phyloP scores from a whole-genome alignment of 371 early-diverging fungal genomes.

The Circinella umbellata region DNA sequence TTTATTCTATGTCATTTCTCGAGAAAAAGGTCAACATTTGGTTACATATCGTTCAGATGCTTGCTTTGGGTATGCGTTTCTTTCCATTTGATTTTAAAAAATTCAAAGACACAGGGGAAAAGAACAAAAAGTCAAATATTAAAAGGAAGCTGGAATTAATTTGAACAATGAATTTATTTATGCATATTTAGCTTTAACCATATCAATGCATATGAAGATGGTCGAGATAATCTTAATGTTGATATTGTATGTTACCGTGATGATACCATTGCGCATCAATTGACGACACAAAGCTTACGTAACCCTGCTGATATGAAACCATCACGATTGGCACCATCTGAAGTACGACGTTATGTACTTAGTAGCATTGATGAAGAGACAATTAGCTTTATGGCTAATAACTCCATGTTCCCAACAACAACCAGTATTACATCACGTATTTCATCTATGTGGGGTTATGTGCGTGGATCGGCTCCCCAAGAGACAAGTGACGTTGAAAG shows the following conservation, averaged over 20 bases:
- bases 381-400: conserved; percentile 24
- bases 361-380: conserved; percentile 23
- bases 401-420: conserved; percentile 32
- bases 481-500: conserved; percentile 14
- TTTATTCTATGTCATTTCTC: conserved; percentile 72
- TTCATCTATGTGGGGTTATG: conserved; percentile 34
- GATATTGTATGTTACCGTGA: conserved; percentile 71
- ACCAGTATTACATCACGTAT: conserved; percentile 32
- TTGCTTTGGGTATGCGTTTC: conserved; percentile 55
- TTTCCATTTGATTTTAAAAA: not conserved
- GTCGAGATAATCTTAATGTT: conserved; percentile 62
- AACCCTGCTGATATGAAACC: conserved; percentile 44
- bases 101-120: not conserved
- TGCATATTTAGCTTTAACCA: conserved; percentile 61
- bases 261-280: conserved; percentile 61
- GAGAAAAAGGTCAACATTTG: conserved; percentile 67
- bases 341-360: conserved; percentile 67
- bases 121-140: not conserved
- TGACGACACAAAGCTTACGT: conserved; percentile 62
- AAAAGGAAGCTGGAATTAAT: too few relatives aligned
- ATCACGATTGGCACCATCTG: conserved; percentile 49
- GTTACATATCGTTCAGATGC: conserved; percentile 68
- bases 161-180: not conserved
- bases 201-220: conserved; percentile 78
- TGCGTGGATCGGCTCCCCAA: conserved; percentile 23